Evolutionary conservation across 441 rosid species (phyloP).

Genomic region (Populus trichocarpa): DNA sequence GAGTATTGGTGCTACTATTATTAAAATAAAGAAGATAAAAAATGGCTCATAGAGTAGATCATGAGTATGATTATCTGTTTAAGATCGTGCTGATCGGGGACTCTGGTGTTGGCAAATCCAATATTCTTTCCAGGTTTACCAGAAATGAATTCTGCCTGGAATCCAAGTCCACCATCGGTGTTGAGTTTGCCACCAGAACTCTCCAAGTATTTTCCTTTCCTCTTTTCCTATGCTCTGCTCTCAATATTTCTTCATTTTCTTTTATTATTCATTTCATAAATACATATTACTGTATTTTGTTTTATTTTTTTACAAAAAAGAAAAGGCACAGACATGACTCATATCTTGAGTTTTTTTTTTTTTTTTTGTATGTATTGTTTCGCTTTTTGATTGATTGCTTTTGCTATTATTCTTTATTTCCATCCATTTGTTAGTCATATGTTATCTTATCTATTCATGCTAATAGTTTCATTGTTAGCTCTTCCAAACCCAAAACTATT

Average conservation of each 20-base stretch:
- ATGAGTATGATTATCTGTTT: constrained; percentile 88
- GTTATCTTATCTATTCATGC: background rate
- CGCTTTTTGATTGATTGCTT: background rate
- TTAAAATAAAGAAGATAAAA: background rate
- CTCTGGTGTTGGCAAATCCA: constrained; percentile 97
- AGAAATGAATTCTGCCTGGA: constrained; percentile 91
- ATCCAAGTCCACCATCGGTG: constrained; percentile 94
- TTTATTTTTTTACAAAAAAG: no score
- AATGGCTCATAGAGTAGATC: constrained; percentile 83
- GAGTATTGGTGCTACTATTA: background rate
- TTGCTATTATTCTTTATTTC: background rate
- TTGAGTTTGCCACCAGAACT: constrained; percentile 93
- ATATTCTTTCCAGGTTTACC: constrained; percentile 86
- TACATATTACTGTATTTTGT: background rate
- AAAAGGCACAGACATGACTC: no score
- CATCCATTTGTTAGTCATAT: background rate
- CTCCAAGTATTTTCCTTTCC: constrained; percentile 49
- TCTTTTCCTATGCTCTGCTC: background rate
- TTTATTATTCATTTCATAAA: background rate
- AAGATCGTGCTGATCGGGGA: constrained; percentile 97
- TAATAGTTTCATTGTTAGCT: background rate
- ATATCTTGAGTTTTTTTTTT: no score
- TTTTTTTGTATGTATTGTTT: no score
- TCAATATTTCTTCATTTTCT: background rate
- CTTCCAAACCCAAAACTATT: background rate